Conservation (phyloP, 2,329 filamentous ascomycete genomes). For the Intubia oerlemansii region DNA sequence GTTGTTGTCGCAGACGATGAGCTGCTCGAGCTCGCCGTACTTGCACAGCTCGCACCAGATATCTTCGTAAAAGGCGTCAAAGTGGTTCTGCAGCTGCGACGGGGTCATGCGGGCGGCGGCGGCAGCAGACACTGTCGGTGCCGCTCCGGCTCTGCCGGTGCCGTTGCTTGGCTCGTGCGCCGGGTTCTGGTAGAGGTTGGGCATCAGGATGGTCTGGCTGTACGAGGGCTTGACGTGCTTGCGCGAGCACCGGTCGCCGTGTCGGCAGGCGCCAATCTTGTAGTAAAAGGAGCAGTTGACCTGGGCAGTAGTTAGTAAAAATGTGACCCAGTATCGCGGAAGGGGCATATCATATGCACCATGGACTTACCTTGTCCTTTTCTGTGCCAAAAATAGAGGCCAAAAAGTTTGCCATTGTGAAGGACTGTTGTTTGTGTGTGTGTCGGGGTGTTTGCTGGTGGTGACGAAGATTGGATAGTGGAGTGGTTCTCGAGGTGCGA, state of each 20-base stretch:
- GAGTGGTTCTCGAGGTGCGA: too few species aligned
- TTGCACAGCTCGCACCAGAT: conserved; percentile 99
- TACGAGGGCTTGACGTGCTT: conserved; percentile 99
- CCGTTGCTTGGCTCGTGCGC: conserved; percentile 89
- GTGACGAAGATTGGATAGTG: background rate
- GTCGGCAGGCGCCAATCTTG: conserved; percentile 97
- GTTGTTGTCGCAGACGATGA: conserved; percentile 98
- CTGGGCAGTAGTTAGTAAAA: conserved; percentile 7
- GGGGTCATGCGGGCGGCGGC: conserved; percentile 78
- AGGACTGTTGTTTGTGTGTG: too few species aligned
- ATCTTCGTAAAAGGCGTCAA: conserved; percentile 99
- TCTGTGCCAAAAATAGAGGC: conserved; percentile 99
- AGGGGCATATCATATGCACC: background rate
- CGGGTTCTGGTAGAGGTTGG: conserved; percentile 97
- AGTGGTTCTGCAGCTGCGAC: conserved; percentile 93
- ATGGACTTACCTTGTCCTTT: conserved; percentile 53
- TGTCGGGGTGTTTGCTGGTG: background rate
- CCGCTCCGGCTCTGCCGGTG: too few species aligned
- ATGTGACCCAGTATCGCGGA: too few species aligned
- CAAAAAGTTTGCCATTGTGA: conserved; percentile 83
- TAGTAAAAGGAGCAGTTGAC: conserved; percentile 99
- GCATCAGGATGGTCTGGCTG: conserved; percentile 90
- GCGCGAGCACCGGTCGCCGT: conserved; percentile 92
- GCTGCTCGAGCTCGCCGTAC: conserved; percentile 91
- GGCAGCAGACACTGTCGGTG: too few species aligned